Base-by-base conservation (phyloP, 2,329 filamentous ascomycete species). In the Sporothrix phasma region DNA sequence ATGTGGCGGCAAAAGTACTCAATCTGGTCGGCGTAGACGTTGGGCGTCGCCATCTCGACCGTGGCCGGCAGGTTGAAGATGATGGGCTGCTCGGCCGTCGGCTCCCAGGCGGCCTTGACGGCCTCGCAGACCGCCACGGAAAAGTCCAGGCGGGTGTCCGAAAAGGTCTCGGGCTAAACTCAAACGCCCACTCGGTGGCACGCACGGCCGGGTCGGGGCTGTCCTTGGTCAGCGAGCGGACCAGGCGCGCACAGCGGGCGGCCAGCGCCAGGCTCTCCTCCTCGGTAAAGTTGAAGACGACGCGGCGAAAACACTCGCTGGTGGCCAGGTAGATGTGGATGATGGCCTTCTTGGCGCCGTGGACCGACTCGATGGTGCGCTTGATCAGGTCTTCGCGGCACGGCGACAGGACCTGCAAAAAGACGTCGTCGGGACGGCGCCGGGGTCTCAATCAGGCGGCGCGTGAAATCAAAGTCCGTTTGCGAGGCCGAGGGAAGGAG, bases 61-160 rank as follows among this genome's bases (percentile, higher is more conserved):
- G 94, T 99, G 1, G 94, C 93, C 0, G 94, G 93, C 61, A 99
- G 82, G 78, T 97, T 97, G 82, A 99, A 94, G 73, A 99, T 96
- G 75, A 99, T 90, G 56, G 88, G 90, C 70, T 86, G 87, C 74
- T 90, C 85, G 45, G 80, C 85, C 0, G 84, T 85, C 0, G 94
- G 93, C 67, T 82, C 92, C 94, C 94, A 99, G 0, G 92, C 94
- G 5, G 81, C 88, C 82, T 96, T 97, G 71, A 97, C 93, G 39
- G 93, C 93, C 73, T 96, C 87, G 75, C 94, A 97, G 47, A 97
- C 83, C 73, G 87, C 78, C 39, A 97, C 78, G 17, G 85, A 90
- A 72, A 89, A 97, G 46, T 95, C 92, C 13, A 90, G 87, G 64
- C 87, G 84, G 2, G 91, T 90, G 76, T 97, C 93, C 5, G 92